phyloP scores from a whole-genome alignment of 495 filamentous ascomycete genomes.

The Usnea hakonensis region DNA sequence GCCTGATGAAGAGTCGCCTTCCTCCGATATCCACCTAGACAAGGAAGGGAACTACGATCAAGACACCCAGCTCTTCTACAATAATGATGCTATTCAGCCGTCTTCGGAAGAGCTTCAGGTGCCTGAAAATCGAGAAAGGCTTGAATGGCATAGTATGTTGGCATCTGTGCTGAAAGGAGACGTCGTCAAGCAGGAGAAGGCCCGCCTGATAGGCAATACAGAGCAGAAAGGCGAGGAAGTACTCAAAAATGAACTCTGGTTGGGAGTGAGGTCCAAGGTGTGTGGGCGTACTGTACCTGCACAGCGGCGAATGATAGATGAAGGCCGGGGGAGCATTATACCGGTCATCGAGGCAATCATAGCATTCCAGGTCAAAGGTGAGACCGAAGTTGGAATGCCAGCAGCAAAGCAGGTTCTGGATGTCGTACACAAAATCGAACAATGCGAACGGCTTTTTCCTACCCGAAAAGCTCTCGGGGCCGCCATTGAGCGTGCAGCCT shows the following conservation, averaged over 20 bases:
- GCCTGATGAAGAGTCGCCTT: constrained; percentile 82
- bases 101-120: constrained; percentile 83
- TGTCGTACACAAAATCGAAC: constrained; percentile 79
- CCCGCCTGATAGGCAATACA: constrained; percentile 74
- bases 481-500: constrained; percentile 65
- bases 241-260: constrained; percentile 78
- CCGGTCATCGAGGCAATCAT: constrained; percentile 76
- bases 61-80: constrained; percentile 84
- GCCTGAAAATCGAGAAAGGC: constrained; percentile 76
- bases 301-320: constrained; percentile 76
- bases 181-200: constrained; percentile 96
- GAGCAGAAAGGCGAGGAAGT: constrained; percentile 67
- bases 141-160: constrained; percentile 98
- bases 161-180: constrained; percentile 92
- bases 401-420: constrained; percentile 82
- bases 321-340: constrained; percentile 60
- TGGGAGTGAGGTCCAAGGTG: constrained; percentile 72
- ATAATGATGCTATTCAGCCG: constrained; percentile 78
- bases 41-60: constrained; percentile 76
- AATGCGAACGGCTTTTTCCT: constrained; percentile 75
- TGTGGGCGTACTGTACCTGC: constrained; percentile 77
- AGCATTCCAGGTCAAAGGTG: constrained; percentile 86
- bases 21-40: constrained; percentile 71
- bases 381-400: constrained; percentile 81
- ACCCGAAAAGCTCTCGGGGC: constrained; percentile 62